Evolutionary conservation across 805 yeast genomes (phyloP), one percentile per base, ranked within the genome.

Genomic region (Helenozyma rhizophorensis): DNA sequence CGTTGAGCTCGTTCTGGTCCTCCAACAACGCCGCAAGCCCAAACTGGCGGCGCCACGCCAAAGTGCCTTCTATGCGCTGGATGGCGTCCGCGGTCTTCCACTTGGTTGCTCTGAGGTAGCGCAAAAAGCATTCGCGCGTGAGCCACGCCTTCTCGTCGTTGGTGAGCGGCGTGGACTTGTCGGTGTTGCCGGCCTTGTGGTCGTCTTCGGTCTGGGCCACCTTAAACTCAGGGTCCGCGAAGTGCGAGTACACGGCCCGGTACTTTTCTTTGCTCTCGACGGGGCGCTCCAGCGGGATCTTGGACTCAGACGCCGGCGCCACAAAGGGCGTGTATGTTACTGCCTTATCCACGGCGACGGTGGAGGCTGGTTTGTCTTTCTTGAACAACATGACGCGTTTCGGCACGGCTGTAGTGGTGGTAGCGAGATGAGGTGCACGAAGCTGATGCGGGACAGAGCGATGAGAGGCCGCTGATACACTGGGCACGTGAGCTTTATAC

Each of bases 41-140:
- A 54, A 88, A 89, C 45, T 84, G 90, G 47, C 97, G 78, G 65
- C 98, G 78, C 98, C 98, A 93, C 3, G 85, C 80, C 14, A 93
- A 45, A 0, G 97, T 81, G 14, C 76, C 74, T 44, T 78, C 82
- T 9, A 93, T 68, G 51, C 98, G 75, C 34, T 72, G 72, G 30
- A 79, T 80, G 24, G 94, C 84, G 9, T 81, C 85, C 18, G 70
- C 59, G 1, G 70, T 70, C 19, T 74, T 70, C 98, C 98, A 93
- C 56, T 87, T 90, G 15, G 96, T 83, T 15, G 98, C 99, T 35
- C 97, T 74, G 34, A 90, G 64, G 56, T 93, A 93, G 54, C 99
- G 75, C 50, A 87, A 60, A 37, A 93, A 69, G 55, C 98, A 93
- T 56, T 93, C 98, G 48, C 83, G 74, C 2, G 97, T 84, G 35